Conservation (phyloP, 148 eudicot species). For the Limonium bicolor region DNA sequence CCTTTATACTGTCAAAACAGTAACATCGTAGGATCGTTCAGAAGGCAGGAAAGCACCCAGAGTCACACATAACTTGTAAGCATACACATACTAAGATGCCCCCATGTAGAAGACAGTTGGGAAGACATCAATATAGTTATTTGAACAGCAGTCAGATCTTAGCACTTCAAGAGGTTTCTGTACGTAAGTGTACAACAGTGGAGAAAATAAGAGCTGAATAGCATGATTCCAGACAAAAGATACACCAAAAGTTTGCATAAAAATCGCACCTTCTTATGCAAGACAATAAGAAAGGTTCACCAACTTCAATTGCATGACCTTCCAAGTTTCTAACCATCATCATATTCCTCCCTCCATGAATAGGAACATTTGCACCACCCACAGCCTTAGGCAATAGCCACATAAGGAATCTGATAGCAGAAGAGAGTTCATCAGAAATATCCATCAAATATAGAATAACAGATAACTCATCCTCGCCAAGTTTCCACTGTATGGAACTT, state of each 20-base stretch:
- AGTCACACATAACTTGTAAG: too few species aligned
- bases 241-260: too few species aligned
- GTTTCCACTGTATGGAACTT: slow-evolving; percentile 49
- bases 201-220: not conserved
- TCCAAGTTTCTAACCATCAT: slow-evolving; percentile 50
- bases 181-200: not conserved
- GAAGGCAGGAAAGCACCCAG: too few species aligned
- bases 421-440: slow-evolving; percentile 48
- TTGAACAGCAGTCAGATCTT: too few species aligned
- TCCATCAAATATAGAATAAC: slow-evolving; percentile 69
- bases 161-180: too few species aligned
- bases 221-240: not conserved
- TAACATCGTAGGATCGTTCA: too few species aligned
- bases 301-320: slow-evolving; percentile 53
- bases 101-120: too few species aligned
- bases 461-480: slow-evolving; percentile 89
- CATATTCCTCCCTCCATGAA: slow-evolving; percentile 52
- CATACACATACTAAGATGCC: too few species aligned
- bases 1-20: too few species aligned
- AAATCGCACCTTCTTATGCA: slow-evolving; percentile 52
- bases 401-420: slow-evolving; percentile 62
- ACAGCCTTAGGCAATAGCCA: slow-evolving; percentile 80
- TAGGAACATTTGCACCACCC: slow-evolving; percentile 25
- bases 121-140: too few species aligned
- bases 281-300: slow-evolving; percentile 67